Percentiles rank a stretch among this genome's conserved stretches.
Conservation (phyloP, 1,139 yeast species). For the Geotrichum macrosporum region DNA sequence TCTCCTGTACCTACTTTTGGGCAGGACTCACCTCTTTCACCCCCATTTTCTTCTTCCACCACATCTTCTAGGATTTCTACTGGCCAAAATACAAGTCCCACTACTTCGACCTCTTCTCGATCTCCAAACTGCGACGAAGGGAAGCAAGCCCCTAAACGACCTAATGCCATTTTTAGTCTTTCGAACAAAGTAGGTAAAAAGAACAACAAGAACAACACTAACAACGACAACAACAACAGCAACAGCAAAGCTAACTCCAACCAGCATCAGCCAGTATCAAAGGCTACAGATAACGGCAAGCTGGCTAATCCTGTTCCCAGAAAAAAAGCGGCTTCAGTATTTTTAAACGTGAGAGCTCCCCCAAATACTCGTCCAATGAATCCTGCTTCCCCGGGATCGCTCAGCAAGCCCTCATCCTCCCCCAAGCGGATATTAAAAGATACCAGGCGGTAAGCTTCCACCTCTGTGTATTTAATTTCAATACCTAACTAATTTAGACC, state of each 20-base stretch:
- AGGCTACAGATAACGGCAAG: constrained; percentile 2
- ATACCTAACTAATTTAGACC: neutral
- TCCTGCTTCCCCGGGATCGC: neutral
- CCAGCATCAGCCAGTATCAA: constrained; percentile 4
- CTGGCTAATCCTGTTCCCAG: neutral
- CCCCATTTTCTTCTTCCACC: constrained; percentile 6
- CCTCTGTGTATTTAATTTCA: too few relatives aligned
- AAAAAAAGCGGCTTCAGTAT: constrained; percentile 3
- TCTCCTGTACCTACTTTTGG: constrained; percentile 18
- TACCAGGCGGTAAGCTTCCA: neutral
- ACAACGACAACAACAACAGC: too few relatives aligned
- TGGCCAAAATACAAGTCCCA: constrained; percentile 3
- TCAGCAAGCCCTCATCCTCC: constrained; percentile 1
- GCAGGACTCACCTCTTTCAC: constrained; percentile 15
- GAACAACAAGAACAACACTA: neutral
- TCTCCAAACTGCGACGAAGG: constrained; percentile 2
- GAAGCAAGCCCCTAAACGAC: constrained; percentile 6
- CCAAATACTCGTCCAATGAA: constrained; percentile 6
- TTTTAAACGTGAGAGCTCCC: constrained; percentile 2
- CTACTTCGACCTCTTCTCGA: constrained; percentile 5
- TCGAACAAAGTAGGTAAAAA: constrained; percentile 1
- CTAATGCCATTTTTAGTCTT: constrained; percentile 11
- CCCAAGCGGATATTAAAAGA: neutral
- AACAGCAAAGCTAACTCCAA: too few relatives aligned
- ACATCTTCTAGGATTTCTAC: constrained; percentile 1